These are phyloP conservation scores for Psilocybe cyanescens DNA, from an alignment of 768 basidiomycete genomes.

Conservation along the genomic window DNA sequence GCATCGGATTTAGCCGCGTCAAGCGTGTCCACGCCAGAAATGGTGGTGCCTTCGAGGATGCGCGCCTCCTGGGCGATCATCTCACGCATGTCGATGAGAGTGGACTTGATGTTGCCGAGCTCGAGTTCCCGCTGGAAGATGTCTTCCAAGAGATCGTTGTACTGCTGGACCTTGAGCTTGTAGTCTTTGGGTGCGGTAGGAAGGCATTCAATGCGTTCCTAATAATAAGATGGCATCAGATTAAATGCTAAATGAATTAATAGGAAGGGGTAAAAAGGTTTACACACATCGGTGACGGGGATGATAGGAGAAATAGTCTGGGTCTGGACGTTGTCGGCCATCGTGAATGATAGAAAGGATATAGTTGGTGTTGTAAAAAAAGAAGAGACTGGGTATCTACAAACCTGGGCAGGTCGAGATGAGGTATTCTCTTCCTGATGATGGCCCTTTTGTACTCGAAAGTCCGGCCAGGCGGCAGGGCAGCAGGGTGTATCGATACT, in stretches of 20 bases:
- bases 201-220: conserved; percentile 34
- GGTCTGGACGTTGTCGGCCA: conserved; percentile 24
- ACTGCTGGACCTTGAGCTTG: conserved; percentile 31
- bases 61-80: conserved; percentile 34
- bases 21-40: conserved; percentile 10
- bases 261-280: neutral
- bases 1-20: conserved; percentile 21
- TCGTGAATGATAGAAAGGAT: conserved; percentile 16
- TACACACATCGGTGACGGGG: conserved; percentile 37
- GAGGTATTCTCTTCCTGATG: conserved; percentile 4
- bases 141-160: conserved; percentile 39
- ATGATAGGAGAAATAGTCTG: conserved; percentile 32
- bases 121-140: conserved; percentile 38
- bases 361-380: conserved; percentile 2
- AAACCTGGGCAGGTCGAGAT: conserved; percentile 23
- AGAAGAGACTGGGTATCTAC: conserved; percentile 15
- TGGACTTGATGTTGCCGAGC: conserved; percentile 32
- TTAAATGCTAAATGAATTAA: conserved; percentile 4
- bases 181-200: conserved; percentile 29
- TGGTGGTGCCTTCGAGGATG: conserved; percentile 17
- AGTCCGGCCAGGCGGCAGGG: conserved; percentile 8
- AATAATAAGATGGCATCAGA: conserved; percentile 1
- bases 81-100: conserved; percentile 33
- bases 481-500: conserved; percentile 8
- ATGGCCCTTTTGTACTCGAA: conserved; percentile 20